A percentile compares a stretch with the other conserved stretches of the same genome.
Evolutionary conservation across 495 filamentous ascomycete genomes (phyloP).

Genomic region (Chaetomidium leptoderma): DNA sequence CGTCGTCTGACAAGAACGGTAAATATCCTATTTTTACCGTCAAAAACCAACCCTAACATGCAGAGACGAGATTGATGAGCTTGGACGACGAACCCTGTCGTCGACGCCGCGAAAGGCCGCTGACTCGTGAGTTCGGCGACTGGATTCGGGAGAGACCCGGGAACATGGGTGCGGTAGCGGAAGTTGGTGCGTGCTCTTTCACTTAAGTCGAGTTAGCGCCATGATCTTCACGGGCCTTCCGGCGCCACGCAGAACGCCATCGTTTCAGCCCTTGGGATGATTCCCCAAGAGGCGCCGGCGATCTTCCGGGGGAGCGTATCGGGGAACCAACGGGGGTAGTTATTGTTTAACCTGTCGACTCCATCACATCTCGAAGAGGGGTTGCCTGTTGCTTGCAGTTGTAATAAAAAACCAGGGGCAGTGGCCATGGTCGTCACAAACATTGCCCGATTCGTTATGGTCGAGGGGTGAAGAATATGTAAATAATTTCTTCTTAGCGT

Average conservation of each 20-base stretch:
- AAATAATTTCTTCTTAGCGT: too few relatives aligned
- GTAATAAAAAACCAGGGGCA: too few relatives aligned
- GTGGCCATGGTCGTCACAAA: too few relatives aligned
- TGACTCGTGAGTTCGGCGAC: slow-evolving; percentile 5
- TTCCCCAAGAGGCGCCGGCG: slow-evolving; percentile 6
- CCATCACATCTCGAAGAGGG: background rate
- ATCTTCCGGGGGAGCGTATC: slow-evolving; percentile 12
- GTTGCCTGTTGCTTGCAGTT: too few relatives aligned
- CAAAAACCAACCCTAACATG: too few relatives aligned
- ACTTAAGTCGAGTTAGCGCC: slow-evolving; percentile 17
- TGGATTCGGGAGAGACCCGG: slow-evolving; percentile 6
- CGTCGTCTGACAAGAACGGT: too few relatives aligned
- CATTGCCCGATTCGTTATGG: too few relatives aligned
- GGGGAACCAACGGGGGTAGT: background rate
- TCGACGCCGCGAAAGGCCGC: background rate
- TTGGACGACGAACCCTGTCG: too few relatives aligned
- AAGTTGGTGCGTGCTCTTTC: slow-evolving; percentile 1
- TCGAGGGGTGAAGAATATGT: too few relatives aligned
- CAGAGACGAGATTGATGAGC: too few relatives aligned
- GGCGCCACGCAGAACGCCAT: slow-evolving; percentile 24
- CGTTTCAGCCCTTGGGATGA: slow-evolving; percentile 17
- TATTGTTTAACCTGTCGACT: background rate
- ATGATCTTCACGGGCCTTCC: slow-evolving; percentile 22
- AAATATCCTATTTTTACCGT: too few relatives aligned
- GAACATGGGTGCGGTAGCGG: slow-evolving; percentile 7